Evolutionary conservation across 1,284 basidiomycete species (phyloP).

Genomic region (Rhodotorula sp.): DNA sequence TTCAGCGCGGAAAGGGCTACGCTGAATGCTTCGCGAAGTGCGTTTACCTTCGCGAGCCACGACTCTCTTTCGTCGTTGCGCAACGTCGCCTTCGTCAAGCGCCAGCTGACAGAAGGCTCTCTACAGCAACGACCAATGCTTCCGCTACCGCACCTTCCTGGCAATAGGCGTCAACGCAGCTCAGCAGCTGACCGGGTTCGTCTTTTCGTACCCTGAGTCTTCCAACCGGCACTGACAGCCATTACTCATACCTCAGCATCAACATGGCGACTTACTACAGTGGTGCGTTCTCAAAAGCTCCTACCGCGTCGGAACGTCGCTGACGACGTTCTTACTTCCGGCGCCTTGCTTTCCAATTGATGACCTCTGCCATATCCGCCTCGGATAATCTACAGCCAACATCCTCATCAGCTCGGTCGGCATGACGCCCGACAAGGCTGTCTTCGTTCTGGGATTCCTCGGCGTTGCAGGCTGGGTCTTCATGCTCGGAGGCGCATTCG

Average conservation of each 20-base stretch:
- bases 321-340: too few species aligned
- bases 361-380: too few species aligned
- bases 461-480: constrained; percentile 19
- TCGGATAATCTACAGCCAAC: background rate
- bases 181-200: constrained; percentile 42
- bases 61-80: background rate
- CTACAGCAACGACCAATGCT: constrained; percentile 38
- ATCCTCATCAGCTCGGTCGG: constrained; percentile 39
- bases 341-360: too few species aligned
- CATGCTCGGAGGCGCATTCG: constrained; percentile 18
- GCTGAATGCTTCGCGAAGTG: constrained; percentile 34
- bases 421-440: constrained; percentile 22
- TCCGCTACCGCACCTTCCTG: constrained; percentile 42
- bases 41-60: background rate
- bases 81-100: background rate
- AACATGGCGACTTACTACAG: constrained; percentile 34
- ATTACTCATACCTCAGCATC: background rate
- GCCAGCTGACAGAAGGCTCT: background rate
- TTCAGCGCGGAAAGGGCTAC: constrained; percentile 29
- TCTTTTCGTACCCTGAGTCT: too few species aligned
- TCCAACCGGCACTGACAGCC: background rate
- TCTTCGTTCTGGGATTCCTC: constrained; percentile 33
- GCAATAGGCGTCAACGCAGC: constrained; percentile 36
- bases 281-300: background rate
- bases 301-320: too few species aligned